Base-by-base conservation (phyloP, 768 basidiomycete species). In the Suillus discolor region DNA sequence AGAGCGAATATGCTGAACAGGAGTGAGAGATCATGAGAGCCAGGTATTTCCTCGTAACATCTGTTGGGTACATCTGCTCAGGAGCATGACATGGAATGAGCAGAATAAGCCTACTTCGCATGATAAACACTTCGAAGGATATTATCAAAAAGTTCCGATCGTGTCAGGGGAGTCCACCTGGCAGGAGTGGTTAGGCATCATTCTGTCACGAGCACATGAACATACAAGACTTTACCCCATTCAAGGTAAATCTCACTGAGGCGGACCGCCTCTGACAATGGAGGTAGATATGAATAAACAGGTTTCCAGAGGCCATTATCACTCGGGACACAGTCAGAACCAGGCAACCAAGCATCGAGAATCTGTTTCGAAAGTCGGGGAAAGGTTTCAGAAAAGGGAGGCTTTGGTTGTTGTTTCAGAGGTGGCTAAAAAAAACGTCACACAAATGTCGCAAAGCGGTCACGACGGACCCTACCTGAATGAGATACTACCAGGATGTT, bases 1-100 rank as follows among this genome's bases (percentile, higher is more conserved):
- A 93, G 80, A 6, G 90, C 85, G 67, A 93, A 87, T 15, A 92
- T 74, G 51, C 84, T 82, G 71, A 88, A 90, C 23, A 93, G 79
- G 34, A 92, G 80, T 0, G 89, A 81, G 18, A 91, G 77, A 1
- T 83, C 75, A 65, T 91, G 87, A n/a, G 83, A 76, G n/a, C 74
- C 75, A 9, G 79, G 72, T 55, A 81, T 68, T 8, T 69, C 70
- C 54, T 81, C 80, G 15, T 79, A 80, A 5, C 78, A 79, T 16
- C 83, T 83, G 64, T 36, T n/a, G 42, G 28, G 62, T 20, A 69
- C 51, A 71, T 64, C 38, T 28, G 28, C 16, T 3, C 49, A 45
- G 44, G 42, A 38, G 20, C 31, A 53, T 41, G 12, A 31, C 62
- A 25, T 15, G 28, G 25, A 41, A 25, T n/a, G 23, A 49, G 25